Base-by-base conservation (phyloP, 768 basidiomycete species). In the Amanita rubescens region DNA sequence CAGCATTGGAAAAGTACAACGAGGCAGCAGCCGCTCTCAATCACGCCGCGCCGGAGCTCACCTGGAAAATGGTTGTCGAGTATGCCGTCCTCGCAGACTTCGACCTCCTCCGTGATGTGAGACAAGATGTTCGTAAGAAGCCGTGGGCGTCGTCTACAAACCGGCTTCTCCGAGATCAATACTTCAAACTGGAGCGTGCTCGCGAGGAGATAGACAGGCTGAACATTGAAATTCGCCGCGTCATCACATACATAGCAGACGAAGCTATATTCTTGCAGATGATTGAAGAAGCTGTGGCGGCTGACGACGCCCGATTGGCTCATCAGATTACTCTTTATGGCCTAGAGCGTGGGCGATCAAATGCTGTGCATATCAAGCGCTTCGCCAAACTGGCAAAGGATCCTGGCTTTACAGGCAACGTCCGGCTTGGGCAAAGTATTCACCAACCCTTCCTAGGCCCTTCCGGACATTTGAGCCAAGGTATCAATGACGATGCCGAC, bases 1-100 rank as follows among this genome's bases (percentile, higher is more conserved):
- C 56, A 0, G 62, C 67, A 0, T 53, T 67, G 0, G 55, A 47
- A 17, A 57, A 55, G n/a, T 67, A 65, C 50, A 68, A 68, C 52
- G 48, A n/a, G 1, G 62, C 60, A n/a, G 66, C 63, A 11, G 32
- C 35, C 12, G 20, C 24, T 6, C 58, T 65, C 11, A 54, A 27
- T 3, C 66, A 62, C 1, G 63, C 66, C 1, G 54, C 55, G 3
- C 52, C 15, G 1, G 3, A 15, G 3, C 38, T 66, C 5, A 6
- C 55, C 10, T 67, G 65, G 63, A 57, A 58, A 0, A 47, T 62
- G 6, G 58, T 65, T 3, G 51, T 63, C 14, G 52, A 47, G 12
- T 53, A 47, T 35, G 46, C 45, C 17, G 47, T 53, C 45, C 22
- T 58, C 15, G 49, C 59, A n/a, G 56, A 59, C 11, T 61, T 61